A percentile compares a stretch with the other conserved stretches of the same genome.
Conservation (phyloP, 2,329 filamentous ascomycete genomes). For the Colletotrichum lupini region DNA sequence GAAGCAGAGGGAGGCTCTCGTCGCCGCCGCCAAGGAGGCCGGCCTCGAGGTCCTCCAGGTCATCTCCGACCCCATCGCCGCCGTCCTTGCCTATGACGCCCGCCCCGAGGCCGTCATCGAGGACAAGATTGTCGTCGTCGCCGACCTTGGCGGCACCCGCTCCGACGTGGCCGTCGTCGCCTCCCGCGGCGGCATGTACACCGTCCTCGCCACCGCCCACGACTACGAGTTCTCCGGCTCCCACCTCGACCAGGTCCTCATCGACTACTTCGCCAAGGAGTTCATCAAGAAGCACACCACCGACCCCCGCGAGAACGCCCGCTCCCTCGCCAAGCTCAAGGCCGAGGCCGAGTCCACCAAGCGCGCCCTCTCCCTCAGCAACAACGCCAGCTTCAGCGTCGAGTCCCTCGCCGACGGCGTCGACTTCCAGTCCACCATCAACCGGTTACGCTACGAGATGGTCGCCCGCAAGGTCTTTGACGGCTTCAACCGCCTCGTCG, state of each 20-base stretch:
- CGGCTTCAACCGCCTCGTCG: conserved; percentile 87
- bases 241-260: conserved; percentile 88
- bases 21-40: conserved; percentile 80
- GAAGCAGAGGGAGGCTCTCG: conserved; percentile 84
- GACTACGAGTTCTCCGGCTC: conserved; percentile 94
- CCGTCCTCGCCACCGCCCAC: conserved; percentile 90
- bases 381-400: conserved; percentile 90
- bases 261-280: conserved; percentile 98
- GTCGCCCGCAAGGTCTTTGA: conserved; percentile 87
- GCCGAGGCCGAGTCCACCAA: conserved; percentile 91
- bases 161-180: conserved; percentile 93
- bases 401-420: conserved; percentile 90
- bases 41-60: conserved; percentile 92
- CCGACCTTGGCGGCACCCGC: conserved; percentile 91
- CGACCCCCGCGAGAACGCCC: conserved; percentile 85
- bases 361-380: conserved; percentile 89
- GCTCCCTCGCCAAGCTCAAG: conserved; percentile 90
- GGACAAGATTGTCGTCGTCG: conserved; percentile 93
- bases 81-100: conserved; percentile 91
- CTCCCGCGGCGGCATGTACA: conserved; percentile 95
- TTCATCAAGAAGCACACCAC: conserved; percentile 97
- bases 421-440: conserved; percentile 92
- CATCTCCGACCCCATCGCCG: conserved; percentile 90
- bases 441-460: conserved; percentile 92
- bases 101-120: conserved; percentile 77